These are phyloP conservation scores for Orbilia oligospora DNA, from an alignment of 2,329 filamentous ascomycete genomes.

Conservation along the genomic window DNA sequence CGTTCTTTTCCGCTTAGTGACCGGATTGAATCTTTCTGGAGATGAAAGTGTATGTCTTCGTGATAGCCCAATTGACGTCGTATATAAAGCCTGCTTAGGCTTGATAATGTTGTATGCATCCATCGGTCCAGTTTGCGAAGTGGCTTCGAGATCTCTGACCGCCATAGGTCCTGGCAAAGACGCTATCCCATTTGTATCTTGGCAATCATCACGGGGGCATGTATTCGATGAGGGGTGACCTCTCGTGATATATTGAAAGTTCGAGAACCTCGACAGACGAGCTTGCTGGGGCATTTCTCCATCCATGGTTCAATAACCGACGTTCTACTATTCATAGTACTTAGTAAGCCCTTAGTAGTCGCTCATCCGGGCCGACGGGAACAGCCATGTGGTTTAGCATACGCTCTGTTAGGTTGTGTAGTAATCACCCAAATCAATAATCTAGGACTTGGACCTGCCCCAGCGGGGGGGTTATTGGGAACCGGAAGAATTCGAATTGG, in stretches of 20 bases:
- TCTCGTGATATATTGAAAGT: slow-evolving; percentile 7
- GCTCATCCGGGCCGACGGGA: slow-evolving; percentile 43
- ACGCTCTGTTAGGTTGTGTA: background rate
- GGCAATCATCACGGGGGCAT: background rate
- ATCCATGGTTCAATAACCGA: slow-evolving; percentile 27
- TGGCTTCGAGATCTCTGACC: slow-evolving; percentile 9
- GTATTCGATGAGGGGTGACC: background rate
- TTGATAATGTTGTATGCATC: background rate
- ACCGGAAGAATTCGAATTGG: slow-evolving; percentile 5
- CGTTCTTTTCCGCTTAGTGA: slow-evolving; percentile 28
- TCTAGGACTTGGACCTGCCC: background rate
- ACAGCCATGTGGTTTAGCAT: slow-evolving; percentile 27
- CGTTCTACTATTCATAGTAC: slow-evolving; percentile 12
- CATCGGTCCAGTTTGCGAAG: background rate
- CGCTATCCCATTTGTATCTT: slow-evolving; percentile 15
- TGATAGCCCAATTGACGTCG: slow-evolving; percentile 8
- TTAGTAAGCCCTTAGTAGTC: slow-evolving; percentile 8
- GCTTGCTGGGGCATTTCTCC: background rate
- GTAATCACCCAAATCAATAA: slow-evolving; percentile 5
- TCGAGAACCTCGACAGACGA: slow-evolving; percentile 17
- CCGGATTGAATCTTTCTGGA: background rate
- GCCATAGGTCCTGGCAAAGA: slow-evolving; percentile 19
- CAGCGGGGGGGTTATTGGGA: background rate
- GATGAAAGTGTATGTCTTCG: slow-evolving; percentile 41
- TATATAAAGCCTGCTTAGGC: slow-evolving; percentile 10